Evolutionary conservation across 208 protist species (phyloP).

Genomic region (Leishmania mexicana): DNA sequence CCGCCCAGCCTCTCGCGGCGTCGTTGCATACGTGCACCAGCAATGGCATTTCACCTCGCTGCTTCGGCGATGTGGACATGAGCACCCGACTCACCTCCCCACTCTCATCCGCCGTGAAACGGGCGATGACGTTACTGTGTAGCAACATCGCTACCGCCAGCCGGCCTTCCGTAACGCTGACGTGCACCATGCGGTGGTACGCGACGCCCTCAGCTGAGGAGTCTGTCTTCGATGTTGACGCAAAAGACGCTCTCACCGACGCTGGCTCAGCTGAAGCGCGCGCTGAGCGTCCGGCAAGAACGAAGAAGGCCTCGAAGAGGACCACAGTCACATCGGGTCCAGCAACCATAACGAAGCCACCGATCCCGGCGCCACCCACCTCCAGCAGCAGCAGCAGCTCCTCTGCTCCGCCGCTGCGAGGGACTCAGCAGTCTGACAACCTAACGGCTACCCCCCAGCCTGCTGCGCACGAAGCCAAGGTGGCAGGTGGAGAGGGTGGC

Average conservation of each 20-base stretch:
- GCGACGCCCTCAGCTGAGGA: conserved; percentile 2
- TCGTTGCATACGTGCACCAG: neutral
- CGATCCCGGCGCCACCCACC: neutral
- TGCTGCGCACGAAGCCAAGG: neutral
- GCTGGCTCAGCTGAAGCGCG: neutral
- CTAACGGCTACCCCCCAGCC: neutral
- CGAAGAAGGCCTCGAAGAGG: neutral
- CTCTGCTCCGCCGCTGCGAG: neutral
- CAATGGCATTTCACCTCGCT: neutral
- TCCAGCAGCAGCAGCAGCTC: neutral
- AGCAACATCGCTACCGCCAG: neutral
- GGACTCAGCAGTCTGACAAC: neutral
- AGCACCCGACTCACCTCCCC: neutral
- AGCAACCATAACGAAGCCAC: neutral
- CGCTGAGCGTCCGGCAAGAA: neutral
- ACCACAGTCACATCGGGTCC: neutral
- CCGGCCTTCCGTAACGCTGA: neutral
- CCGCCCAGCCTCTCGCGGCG: neutral
- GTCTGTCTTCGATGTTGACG: neutral
- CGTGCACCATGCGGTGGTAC: conserved; percentile 7
- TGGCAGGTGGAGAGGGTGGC: neutral
- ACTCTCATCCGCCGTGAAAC: neutral
- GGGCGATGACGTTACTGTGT: neutral
- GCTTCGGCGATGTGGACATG: neutral
- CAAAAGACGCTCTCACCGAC: neutral